These are phyloP conservation scores for Marvania coccoides DNA, from an alignment of 139 green algal genomes.

Conservation along the genomic window DNA sequence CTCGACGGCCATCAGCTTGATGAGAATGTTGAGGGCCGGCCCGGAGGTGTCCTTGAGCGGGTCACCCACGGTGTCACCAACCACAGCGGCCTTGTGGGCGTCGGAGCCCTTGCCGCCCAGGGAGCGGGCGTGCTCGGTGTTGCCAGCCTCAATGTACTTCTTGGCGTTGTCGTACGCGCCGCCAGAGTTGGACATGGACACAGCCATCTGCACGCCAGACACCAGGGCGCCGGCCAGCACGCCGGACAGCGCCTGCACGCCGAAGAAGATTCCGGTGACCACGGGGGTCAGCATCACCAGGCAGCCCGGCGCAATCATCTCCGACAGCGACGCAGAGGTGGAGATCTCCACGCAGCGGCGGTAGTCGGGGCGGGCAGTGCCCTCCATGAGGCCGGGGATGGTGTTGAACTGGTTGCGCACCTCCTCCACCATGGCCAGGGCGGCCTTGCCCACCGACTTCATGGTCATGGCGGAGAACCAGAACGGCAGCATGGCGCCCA, in stretches of 20 bases:
- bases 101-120: conserved; percentile 95
- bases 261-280: conserved; percentile 52
- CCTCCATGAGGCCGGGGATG: conserved; percentile 89
- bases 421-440: conserved; percentile 77
- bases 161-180: conserved; percentile 99
- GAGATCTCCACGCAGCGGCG: conserved; percentile 84
- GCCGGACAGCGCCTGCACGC: conserved; percentile 62
- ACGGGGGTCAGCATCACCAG: conserved; percentile 92
- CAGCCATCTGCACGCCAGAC: conserved; percentile 92
- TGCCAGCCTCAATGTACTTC: conserved; percentile 91
- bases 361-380: conserved; percentile 86
- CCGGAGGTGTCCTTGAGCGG: conserved; percentile 93
- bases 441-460: conserved; percentile 94
- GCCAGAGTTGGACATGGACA: conserved; percentile 96
- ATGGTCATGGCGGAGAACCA: conserved; percentile 99
- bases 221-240: conserved; percentile 86
- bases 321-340: conserved; percentile 74
- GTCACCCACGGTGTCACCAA: conserved; percentile 90
- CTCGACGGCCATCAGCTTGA: conserved; percentile 99
- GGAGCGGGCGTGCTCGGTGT: conserved; percentile 71
- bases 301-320: conserved; percentile 89
- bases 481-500: conserved; percentile 95
- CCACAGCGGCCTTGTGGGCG: conserved; percentile 83
- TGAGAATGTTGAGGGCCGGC: conserved; percentile 97
- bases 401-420: conserved; percentile 91